Conservation (phyloP, 2,329 filamentous ascomycete species). For the Helotiales sp. region DNA sequence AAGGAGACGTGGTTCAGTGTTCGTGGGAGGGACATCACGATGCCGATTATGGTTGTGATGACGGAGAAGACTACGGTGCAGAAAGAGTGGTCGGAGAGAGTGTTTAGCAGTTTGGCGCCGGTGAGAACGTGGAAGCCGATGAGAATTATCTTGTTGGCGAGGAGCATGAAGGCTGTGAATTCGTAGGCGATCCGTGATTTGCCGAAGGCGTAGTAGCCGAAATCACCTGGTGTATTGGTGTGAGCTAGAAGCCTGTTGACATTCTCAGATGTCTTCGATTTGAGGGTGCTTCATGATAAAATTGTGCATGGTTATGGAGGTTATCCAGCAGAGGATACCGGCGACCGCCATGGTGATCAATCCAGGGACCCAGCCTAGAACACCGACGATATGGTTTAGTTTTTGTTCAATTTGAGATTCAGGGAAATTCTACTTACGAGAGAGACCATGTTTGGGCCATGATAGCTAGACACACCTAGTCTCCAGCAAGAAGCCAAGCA, state of each 20-base stretch:
- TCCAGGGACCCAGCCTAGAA: constrained; percentile 53
- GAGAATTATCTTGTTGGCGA: constrained; percentile 57
- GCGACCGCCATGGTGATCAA: constrained; percentile 53
- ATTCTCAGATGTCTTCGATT: constrained; percentile 54
- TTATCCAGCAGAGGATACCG: constrained; percentile 54
- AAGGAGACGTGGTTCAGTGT: constrained; percentile 54
- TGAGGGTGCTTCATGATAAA: constrained; percentile 58
- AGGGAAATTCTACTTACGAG: constrained; percentile 43
- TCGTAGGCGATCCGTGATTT: constrained; percentile 50
- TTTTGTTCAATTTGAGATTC: background rate
- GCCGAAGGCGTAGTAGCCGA: constrained; percentile 54
- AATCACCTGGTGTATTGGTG: constrained; percentile 44
- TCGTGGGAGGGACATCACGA: constrained; percentile 51
- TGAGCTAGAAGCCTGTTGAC: background rate
- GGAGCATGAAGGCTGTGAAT: constrained; percentile 52
- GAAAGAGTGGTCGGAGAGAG: constrained; percentile 52
- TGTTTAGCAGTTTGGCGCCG: constrained; percentile 55
- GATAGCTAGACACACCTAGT: constrained; percentile 56
- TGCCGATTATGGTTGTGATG: constrained; percentile 52
- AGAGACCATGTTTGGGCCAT: constrained; percentile 58
- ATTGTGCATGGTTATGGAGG: constrained; percentile 56
- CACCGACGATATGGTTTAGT: constrained; percentile 36
- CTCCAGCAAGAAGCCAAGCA: constrained; percentile 53
- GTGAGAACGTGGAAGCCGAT: constrained; percentile 57
- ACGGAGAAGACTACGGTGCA: constrained; percentile 56